Conservation (phyloP, 2,329 filamentous ascomycete genomes). For the Hypoxylon sp. region DNA sequence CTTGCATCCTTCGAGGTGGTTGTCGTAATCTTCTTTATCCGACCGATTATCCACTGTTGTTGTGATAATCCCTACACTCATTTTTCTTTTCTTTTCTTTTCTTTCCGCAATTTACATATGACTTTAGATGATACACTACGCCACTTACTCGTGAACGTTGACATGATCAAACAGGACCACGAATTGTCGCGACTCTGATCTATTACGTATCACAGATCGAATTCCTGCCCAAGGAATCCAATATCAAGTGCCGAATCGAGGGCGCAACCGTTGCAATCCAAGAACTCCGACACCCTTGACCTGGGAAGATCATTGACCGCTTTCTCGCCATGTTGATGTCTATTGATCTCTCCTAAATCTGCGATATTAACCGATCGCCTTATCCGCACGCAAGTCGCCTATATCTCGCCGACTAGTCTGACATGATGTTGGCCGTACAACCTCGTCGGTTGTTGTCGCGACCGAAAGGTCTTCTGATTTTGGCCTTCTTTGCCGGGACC, state of each 20-base stretch:
- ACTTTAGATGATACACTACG: slow-evolving; percentile 2
- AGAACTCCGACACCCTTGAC: slow-evolving; percentile 7
- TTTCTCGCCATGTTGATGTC: slow-evolving; percentile 24
- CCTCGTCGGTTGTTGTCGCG: slow-evolving; percentile 50
- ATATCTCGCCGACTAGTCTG: slow-evolving; percentile 15
- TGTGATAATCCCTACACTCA: slow-evolving; percentile 24
- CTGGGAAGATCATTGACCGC: slow-evolving; percentile 5
- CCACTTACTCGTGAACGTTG: neutral
- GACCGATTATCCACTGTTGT: slow-evolving; percentile 25
- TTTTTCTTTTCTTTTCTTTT: slow-evolving; percentile 16
- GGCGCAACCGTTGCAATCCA: slow-evolving; percentile 5
- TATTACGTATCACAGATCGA: slow-evolving; percentile 18
- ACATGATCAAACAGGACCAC: slow-evolving; percentile 2
- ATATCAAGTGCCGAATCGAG: slow-evolving; percentile 7
- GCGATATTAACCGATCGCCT: slow-evolving; percentile 26
- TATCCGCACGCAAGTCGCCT: slow-evolving; percentile 5
- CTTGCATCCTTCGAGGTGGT: slow-evolving; percentile 4
- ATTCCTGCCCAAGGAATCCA: slow-evolving; percentile 25
- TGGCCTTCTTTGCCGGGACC: slow-evolving; percentile 51
- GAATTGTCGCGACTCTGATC: slow-evolving; percentile 6
- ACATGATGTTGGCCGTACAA: slow-evolving; percentile 46
- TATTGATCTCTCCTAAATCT: slow-evolving; percentile 20
- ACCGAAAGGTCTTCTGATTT: slow-evolving; percentile 53
- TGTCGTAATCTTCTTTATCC: slow-evolving; percentile 35
- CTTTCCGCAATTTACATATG: neutral